These are phyloP conservation scores for Aspergillus sp. DNA, from an alignment of 2,329 filamentous ascomycete genomes.

Conservation along the genomic window DNA sequence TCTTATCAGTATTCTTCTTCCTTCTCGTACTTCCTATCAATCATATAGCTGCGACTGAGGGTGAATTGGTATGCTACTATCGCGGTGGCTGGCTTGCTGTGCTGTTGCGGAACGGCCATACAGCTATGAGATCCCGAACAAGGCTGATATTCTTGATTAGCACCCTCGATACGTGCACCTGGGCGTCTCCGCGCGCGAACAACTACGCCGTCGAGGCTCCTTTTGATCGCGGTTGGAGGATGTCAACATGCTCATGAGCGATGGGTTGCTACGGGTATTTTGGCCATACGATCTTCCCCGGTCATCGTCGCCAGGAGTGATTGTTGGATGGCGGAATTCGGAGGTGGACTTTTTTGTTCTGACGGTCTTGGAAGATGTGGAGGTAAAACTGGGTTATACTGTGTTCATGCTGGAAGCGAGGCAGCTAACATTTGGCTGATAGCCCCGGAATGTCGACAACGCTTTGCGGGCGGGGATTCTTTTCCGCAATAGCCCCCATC, in stretches of 20 bases:
- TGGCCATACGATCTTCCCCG: conserved; percentile 86
- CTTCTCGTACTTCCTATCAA: conserved; percentile 81
- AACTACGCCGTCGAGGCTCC: conserved; percentile 88
- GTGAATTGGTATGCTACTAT: conserved; percentile 66
- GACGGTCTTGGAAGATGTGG: conserved; percentile 84
- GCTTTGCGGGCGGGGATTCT: conserved; percentile 82
- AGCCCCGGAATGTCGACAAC: conserved; percentile 81
- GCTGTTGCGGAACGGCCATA: background rate
- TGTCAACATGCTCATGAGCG: conserved; percentile 65
- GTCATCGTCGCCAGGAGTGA: conserved; percentile 74
- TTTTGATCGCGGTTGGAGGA: conserved; percentile 64
- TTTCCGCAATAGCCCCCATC: conserved; percentile 78
- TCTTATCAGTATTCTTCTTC: conserved; percentile 83
- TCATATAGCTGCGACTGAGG: conserved; percentile 77
- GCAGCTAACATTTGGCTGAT: conserved; percentile 9
- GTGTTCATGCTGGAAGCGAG: background rate
- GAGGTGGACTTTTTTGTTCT: conserved; percentile 87
- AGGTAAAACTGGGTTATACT: conserved; percentile 58
- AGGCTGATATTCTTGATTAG: conserved; percentile 48
- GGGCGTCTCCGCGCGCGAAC: conserved; percentile 91
- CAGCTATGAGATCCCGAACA: background rate
- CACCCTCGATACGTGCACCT: conserved; percentile 77
- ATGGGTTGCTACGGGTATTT: conserved; percentile 97
- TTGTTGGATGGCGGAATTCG: conserved; percentile 96
- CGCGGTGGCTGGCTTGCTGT: background rate